These are phyloP conservation scores for Physcia stellaris DNA, from an alignment of 495 filamentous ascomycete species.

Conservation along the genomic window DNA sequence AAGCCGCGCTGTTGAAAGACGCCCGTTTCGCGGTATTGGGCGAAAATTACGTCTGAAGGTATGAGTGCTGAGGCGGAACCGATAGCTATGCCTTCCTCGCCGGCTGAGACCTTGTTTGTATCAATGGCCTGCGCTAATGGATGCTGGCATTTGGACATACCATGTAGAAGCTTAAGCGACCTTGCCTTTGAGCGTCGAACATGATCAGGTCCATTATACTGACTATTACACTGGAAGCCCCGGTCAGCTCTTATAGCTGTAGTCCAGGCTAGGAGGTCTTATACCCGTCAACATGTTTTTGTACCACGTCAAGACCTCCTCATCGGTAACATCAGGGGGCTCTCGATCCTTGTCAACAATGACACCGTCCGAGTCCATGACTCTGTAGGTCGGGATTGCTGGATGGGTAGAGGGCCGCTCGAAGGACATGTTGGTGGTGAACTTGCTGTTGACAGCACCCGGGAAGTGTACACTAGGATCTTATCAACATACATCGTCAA, in stretches of 20 bases:
- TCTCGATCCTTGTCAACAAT: conserved; percentile 56
- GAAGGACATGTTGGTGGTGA: conserved; percentile 68
- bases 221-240: conserved; percentile 33
- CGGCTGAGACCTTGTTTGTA: conserved; percentile 52
- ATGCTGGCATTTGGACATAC: too few relatives aligned
- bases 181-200: conserved; percentile 76
- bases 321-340: conserved; percentile 48
- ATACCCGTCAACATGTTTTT: conserved; percentile 52
- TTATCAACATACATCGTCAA: conserved; percentile 4
- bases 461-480: conserved; percentile 65
- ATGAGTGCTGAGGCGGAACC: conserved; percentile 70
- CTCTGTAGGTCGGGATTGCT: conserved; percentile 74
- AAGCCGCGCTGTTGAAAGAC: conserved; percentile 85
- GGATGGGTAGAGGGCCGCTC: conserved; percentile 48
- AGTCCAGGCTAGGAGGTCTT: conserved; percentile 5
- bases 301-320: conserved; percentile 52
- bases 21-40: conserved; percentile 88
- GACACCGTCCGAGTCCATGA: conserved; percentile 69
- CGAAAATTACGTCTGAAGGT: conserved; percentile 81
- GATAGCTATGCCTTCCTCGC: conserved; percentile 88
- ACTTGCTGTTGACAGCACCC: conserved; percentile 87
- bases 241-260: neutral
- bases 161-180: conserved; percentile 93
- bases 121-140: neutral
- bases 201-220: conserved; percentile 91